These are phyloP conservation scores for Russula brevipes DNA, from an alignment of 768 basidiomycete genomes.

Conservation along the genomic window DNA sequence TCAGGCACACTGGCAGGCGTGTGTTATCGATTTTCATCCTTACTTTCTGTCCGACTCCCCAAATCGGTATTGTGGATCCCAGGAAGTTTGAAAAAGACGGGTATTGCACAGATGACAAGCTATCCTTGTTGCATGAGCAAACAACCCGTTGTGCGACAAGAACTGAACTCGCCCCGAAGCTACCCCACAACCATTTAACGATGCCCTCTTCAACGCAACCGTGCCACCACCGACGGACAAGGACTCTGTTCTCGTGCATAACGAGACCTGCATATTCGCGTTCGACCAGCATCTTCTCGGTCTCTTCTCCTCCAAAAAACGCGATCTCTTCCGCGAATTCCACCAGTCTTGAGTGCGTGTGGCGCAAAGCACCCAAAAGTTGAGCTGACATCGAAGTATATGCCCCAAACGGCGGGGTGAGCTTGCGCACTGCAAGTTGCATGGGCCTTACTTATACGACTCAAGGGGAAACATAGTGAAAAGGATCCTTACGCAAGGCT, in stretches of 20 bases:
- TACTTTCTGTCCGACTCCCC: constrained; percentile 86
- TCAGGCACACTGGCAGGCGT: not conserved
- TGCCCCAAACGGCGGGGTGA: constrained; percentile 89
- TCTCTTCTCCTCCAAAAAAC: constrained; percentile 81
- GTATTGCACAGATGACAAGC: constrained; percentile 83
- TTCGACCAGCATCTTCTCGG: constrained; percentile 89
- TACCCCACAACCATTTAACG: constrained; percentile 96
- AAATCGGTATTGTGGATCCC: constrained; percentile 64
- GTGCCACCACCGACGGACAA: constrained; percentile 82
- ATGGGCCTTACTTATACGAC: not conserved
- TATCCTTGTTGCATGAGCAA: constrained; percentile 8
- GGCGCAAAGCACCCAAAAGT: constrained; percentile 82
- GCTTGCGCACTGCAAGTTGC: constrained; percentile 57
- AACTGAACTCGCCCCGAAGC: constrained; percentile 65
- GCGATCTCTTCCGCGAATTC: constrained; percentile 89
- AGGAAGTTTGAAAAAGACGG: constrained; percentile 84
- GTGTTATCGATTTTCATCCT: constrained; percentile 40
- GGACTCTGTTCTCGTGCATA: constrained; percentile 77
- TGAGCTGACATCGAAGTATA: constrained; percentile 87
- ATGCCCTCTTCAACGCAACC: constrained; percentile 91
- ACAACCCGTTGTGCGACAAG: not conserved
- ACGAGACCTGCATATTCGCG: constrained; percentile 80
- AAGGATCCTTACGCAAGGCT: constrained; percentile 58
- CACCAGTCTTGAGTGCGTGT: constrained; percentile 85
- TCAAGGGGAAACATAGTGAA: not conserved